Evolutionary conservation across 2,329 filamentous ascomycete genomes (phyloP).

Genomic region (Penicillium sp.): DNA sequence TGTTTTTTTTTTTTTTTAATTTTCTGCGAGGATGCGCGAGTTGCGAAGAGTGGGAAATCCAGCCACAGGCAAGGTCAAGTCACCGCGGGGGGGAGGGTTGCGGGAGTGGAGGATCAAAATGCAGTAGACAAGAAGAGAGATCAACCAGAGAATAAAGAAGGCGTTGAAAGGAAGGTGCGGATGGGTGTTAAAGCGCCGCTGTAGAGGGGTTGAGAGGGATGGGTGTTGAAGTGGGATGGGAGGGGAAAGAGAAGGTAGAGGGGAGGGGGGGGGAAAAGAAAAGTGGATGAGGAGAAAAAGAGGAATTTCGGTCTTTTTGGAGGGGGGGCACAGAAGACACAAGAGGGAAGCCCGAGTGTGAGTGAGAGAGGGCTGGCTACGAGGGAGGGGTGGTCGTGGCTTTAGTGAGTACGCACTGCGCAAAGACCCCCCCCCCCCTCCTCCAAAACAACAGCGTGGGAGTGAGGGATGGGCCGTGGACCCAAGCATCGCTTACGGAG

Average conservation of each 20-base stretch:
- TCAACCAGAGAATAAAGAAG: conserved; percentile 9
- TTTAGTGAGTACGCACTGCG: not conserved
- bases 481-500: conserved; percentile 21
- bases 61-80: conserved; percentile 36
- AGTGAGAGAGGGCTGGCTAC: conserved; percentile 4
- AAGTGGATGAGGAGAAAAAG: conserved; percentile 18
- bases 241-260: conserved; percentile 15
- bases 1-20: too few species aligned
- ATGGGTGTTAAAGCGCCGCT: conserved; percentile 20
- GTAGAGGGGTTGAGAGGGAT: conserved; percentile 11
- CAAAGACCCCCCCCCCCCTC: not conserved
- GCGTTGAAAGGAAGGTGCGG: conserved; percentile 20
- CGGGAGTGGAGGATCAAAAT: conserved; percentile 6
- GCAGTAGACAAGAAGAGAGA: not conserved
- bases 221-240: conserved; percentile 17
- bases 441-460: conserved; percentile 12
- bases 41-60: conserved; percentile 26
- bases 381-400: not conserved
- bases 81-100: not conserved
- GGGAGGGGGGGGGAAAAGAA: conserved; percentile 12
- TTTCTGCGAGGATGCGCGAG: not conserved
- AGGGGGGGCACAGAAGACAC: conserved; percentile 2
- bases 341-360: too few species aligned
- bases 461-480: conserved; percentile 15
- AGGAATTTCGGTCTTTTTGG: conserved; percentile 18